These are phyloP conservation scores for Patellaria atrata DNA, from an alignment of 495 filamentous ascomycete species.

Conservation along the genomic window DNA sequence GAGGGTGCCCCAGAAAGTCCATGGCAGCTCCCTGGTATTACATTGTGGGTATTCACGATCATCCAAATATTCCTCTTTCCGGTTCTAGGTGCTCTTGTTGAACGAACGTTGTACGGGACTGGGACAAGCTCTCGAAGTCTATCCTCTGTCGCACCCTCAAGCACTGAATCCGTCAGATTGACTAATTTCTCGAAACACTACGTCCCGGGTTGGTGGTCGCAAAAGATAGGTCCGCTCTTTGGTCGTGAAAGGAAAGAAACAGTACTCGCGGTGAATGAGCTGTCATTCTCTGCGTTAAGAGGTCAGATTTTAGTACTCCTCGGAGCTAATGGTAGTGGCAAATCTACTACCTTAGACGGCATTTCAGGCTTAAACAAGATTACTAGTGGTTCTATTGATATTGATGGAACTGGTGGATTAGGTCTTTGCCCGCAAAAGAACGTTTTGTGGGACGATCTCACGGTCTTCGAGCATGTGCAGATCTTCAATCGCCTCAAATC, in stretches of 20 bases:
- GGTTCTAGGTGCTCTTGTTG: constrained; percentile 53
- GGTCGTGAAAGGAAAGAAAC: constrained; percentile 36
- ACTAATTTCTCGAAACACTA: constrained; percentile 62
- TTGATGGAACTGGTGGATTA: constrained; percentile 60
- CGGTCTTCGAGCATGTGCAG: constrained; percentile 64
- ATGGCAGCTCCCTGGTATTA: constrained; percentile 50
- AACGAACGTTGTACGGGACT: constrained; percentile 61
- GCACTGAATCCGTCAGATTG: constrained; percentile 38
- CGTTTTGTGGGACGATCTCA: constrained; percentile 80
- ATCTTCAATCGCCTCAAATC: constrained; percentile 74
- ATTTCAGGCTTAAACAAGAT: constrained; percentile 67
- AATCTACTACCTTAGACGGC: constrained; percentile 74
- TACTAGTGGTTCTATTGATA: constrained; percentile 57
- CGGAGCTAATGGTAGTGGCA: constrained; percentile 78
- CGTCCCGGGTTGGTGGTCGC: constrained; percentile 45
- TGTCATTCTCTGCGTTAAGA: constrained; percentile 51
- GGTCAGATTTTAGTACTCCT: constrained; percentile 74
- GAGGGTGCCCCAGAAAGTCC: constrained; percentile 32
- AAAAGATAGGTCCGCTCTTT: constrained; percentile 31
- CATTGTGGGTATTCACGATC: constrained; percentile 53
- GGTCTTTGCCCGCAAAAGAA: constrained; percentile 72
- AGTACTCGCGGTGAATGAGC: constrained; percentile 57
- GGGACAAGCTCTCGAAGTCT: constrained; percentile 45
- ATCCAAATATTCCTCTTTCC: constrained; percentile 64
- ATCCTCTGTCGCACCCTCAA: constrained; percentile 10